These are phyloP conservation scores for Candida michaelii DNA, from an alignment of 805 yeast genomes.

Conservation along the genomic window DNA sequence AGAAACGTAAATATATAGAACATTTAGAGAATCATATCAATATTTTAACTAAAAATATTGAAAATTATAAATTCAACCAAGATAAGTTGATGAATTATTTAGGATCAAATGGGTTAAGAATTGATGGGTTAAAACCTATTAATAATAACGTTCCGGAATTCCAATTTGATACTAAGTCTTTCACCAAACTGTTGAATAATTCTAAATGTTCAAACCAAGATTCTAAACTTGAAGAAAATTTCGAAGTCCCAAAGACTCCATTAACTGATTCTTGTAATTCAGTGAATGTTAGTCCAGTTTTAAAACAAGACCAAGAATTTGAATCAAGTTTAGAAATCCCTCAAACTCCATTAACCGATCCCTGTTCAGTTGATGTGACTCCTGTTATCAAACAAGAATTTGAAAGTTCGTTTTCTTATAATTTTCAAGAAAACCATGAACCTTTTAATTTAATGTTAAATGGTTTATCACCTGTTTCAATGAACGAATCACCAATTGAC, in stretches of 20 bases:
- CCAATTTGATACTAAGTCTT: slow-evolving; percentile 8
- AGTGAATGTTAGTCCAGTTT: background rate
- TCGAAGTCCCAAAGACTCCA: no score
- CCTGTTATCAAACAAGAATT: slow-evolving; percentile 2
- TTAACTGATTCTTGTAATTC: no score
- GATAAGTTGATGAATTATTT: slow-evolving; percentile 8
- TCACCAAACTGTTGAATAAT: slow-evolving; percentile 1
- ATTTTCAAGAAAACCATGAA: slow-evolving; percentile 3
- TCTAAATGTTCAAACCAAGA: no score
- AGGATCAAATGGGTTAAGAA: background rate
- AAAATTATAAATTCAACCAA: slow-evolving; percentile 23
- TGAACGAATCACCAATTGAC: slow-evolving; percentile 40
- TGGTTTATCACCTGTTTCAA: slow-evolving; percentile 45
- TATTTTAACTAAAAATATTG: slow-evolving; percentile 39
- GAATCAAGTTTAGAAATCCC: background rate
- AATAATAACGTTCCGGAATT: slow-evolving; percentile 11
- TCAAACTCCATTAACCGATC: background rate
- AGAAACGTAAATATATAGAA: slow-evolving; percentile 90
- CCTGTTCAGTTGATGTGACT: background rate
- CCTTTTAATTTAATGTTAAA: slow-evolving; percentile 5
- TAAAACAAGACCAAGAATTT: background rate
- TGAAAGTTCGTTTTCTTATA: background rate
- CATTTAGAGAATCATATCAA: slow-evolving; percentile 65
- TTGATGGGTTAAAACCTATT: slow-evolving; percentile 5
- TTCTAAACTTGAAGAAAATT: no score